These are phyloP conservation scores for Candida maltosa DNA, from an alignment of 805 yeast species.

Conservation along the genomic window DNA sequence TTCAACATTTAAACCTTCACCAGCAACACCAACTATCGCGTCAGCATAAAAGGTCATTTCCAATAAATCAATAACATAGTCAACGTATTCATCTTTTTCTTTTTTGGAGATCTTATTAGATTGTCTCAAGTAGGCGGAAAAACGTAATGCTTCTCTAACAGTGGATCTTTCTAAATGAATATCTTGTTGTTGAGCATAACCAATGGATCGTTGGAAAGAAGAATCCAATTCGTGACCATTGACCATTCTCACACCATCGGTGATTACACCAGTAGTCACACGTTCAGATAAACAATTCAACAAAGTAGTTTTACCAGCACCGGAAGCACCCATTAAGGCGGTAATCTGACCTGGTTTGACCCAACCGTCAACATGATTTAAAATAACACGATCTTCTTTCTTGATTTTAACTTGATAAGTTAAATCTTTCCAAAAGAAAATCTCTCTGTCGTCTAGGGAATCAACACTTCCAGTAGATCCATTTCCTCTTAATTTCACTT, in stretches of 20 bases:
- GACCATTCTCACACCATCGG: conserved; percentile 56
- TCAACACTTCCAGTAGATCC: conserved; percentile 5
- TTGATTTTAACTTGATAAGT: conserved; percentile 36
- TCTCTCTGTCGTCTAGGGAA: conserved; percentile 13
- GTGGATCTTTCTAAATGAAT: conserved; percentile 66
- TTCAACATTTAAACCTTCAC: conserved; percentile 52
- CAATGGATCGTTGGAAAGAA: conserved; percentile 72
- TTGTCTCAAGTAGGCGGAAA: conserved; percentile 70
- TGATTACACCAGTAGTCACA: conserved; percentile 8
- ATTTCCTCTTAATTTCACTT: background rate
- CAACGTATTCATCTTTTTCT: conserved; percentile 67
- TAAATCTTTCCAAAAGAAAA: conserved; percentile 38
- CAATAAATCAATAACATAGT: conserved; percentile 58
- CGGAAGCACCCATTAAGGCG: conserved; percentile 81
- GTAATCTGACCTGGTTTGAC: conserved; percentile 78
- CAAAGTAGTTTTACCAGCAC: conserved; percentile 81
- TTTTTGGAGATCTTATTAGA: conserved; percentile 50
- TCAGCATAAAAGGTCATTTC: conserved; percentile 72
- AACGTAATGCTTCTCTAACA: conserved; percentile 69
- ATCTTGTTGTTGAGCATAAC: conserved; percentile 82
- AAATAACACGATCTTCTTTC: conserved; percentile 32
- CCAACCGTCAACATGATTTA: conserved; percentile 51
- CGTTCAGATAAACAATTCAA: conserved; percentile 70
- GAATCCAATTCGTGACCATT: conserved; percentile 61
- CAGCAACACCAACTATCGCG: conserved; percentile 76